These are phyloP conservation scores for Ambrosiella xylebori DNA, from an alignment of 2,329 filamentous ascomycete species.

Conservation along the genomic window DNA sequence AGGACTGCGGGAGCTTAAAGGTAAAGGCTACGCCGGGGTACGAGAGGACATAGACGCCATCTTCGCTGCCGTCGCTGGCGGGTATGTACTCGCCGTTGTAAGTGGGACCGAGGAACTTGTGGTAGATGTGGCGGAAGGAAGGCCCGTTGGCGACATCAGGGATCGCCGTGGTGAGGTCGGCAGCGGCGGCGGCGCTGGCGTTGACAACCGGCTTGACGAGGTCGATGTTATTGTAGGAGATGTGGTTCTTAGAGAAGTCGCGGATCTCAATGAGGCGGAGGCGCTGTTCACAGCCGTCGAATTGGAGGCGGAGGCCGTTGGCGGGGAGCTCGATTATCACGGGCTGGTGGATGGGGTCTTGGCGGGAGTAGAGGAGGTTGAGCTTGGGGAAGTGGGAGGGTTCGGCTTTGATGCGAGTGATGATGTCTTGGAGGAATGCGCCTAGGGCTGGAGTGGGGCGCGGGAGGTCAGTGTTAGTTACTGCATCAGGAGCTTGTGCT, in stretches of 20 bases:
- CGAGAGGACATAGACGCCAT: constrained; percentile 74
- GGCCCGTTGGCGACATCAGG: constrained; percentile 34
- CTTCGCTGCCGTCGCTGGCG: constrained; percentile 20
- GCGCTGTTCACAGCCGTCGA: constrained; percentile 85
- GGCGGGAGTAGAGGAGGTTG: constrained; percentile 64
- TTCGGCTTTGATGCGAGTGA: constrained; percentile 77
- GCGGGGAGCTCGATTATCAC: constrained; percentile 59
- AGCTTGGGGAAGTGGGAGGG: constrained; percentile 68
- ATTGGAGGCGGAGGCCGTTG: constrained; percentile 79
- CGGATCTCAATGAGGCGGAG: constrained; percentile 78
- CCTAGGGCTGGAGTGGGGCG: constrained; percentile 50
- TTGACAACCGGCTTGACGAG: constrained; percentile 44
- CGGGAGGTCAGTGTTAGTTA: neutral
- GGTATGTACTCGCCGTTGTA: constrained; percentile 85
- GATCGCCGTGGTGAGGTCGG: constrained; percentile 12
- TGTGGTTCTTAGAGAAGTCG: constrained; percentile 71
- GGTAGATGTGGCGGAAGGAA: constrained; percentile 77
- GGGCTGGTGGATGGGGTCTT: constrained; percentile 55
- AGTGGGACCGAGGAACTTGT: constrained; percentile 79
- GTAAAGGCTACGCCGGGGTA: constrained; percentile 91
- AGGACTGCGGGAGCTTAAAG: constrained; percentile 58
- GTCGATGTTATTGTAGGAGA: constrained; percentile 66
- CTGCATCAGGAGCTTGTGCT: neutral
- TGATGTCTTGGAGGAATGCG: constrained; percentile 74
- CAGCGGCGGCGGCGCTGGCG: constrained; percentile 18